Evolutionary conservation across 2,329 filamentous ascomycete species (phyloP), one percentile per base, ranked within the genome.

Genomic region (Daldinia sp.): DNA sequence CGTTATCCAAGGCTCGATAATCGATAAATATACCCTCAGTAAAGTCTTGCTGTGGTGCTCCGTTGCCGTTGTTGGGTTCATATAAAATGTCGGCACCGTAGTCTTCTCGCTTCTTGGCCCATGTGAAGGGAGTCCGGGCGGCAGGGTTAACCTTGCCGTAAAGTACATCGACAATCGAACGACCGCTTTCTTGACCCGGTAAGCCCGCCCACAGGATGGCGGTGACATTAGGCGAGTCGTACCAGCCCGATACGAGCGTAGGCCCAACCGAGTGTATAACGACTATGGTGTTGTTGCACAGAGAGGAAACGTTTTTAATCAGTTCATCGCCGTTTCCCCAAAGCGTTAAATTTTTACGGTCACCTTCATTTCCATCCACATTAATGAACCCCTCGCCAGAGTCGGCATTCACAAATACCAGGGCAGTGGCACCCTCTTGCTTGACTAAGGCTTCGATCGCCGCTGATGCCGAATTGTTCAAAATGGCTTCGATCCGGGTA

Each of bases 361-460:
- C 94, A 60, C 95, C 95, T 61, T 84, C 81, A 75, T 97, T 97
- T 55, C 87, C 90, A 66, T 94, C 94, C 1, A 96, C 86, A 25
- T 79, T 84, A 72, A 98, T 93, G 79, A 87, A 97, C 4, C 92
- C 93, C 78, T 98, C 95, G 54, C 94, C 94, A 3, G 90, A 86
- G 74, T 94, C 85, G 11, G 93, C 89, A 69, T 97, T 97, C 72
- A 92, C 94, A 71, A 98, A 98, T 9, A 97, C 93, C 39, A 99
- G 85, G 67, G 94, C 82, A 0, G 89, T 88, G 11, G 87, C 88
- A 59, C 87, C 80, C n/a, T 85, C 82, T 69, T 90, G 84, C 7
- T 79, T 79, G 10, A 90, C 79, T 1, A 96, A 76, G 0, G 76
- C 80, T 68, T 87, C 77, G 47, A 88, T 88, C 73, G 91, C 74